Percentiles rank a stretch among this genome's conserved stretches.
Conservation (phyloP, 257 asterid species). For the Solanum virginianum region DNA sequence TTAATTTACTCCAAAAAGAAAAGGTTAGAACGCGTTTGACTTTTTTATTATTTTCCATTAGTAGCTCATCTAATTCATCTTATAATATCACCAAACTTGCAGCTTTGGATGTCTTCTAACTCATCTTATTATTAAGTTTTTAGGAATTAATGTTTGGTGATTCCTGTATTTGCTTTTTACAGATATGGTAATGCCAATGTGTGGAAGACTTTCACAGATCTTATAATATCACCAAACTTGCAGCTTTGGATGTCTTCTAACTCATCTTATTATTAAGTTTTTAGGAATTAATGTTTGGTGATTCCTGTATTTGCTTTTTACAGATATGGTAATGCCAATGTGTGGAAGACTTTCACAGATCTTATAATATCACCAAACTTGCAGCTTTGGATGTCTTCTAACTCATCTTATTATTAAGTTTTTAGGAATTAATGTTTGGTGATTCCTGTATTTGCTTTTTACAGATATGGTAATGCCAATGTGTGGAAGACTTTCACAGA, state of each 20-base stretch:
- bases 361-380: background rate
- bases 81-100: background rate
- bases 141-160: background rate
- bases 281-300: background rate
- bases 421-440: background rate
- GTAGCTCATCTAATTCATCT: background rate
- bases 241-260: background rate
- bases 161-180: background rate
- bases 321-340: conserved; percentile 17
- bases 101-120: background rate
- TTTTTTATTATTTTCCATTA: background rate
- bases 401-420: background rate
- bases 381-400: background rate
- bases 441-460: background rate
- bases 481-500: conserved; percentile 23
- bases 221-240: background rate
- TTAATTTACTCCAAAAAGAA: background rate
- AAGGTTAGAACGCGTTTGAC: background rate
- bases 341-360: conserved; percentile 18
- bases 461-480: conserved; percentile 14
- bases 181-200: conserved; percentile 18
- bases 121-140: background rate
- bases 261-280: background rate
- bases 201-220: conserved; percentile 16
- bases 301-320: background rate